phyloP scores from a whole-genome alignment of 305 asterid species.

The Fraxinus baroniana region DNA sequence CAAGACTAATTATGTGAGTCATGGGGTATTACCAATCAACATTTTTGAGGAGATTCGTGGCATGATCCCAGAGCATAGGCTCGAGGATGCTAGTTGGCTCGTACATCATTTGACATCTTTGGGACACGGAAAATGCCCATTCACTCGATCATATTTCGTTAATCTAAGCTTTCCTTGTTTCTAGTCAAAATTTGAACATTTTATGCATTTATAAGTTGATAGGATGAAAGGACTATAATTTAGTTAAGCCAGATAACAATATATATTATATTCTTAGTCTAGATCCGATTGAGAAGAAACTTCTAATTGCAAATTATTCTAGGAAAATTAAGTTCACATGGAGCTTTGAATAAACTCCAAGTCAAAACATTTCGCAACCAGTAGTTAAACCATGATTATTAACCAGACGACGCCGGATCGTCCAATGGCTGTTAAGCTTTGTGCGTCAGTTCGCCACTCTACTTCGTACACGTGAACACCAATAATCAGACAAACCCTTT shows the following conservation, averaged over 20 bases:
- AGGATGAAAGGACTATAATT: background rate
- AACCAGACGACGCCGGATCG: background rate
- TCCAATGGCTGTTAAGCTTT: background rate
- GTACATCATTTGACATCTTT: background rate
- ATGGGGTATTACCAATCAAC: background rate
- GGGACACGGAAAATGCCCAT: background rate
- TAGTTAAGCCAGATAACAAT: background rate
- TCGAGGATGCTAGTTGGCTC: background rate
- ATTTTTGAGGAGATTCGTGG: background rate
- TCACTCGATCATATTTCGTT: background rate
- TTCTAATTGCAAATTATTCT: background rate
- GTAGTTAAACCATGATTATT: background rate
- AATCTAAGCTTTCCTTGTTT: background rate
- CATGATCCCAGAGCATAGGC: background rate
- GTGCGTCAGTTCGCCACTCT: background rate
- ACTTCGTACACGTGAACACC: background rate
- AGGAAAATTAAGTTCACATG: background rate
- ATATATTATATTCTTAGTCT: background rate
- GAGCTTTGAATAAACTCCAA: background rate
- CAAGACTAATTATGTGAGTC: background rate
- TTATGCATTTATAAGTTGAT: background rate
- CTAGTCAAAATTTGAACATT: background rate
- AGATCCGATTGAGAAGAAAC: background rate
- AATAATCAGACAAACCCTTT: background rate
- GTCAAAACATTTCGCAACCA: background rate